Evolutionary conservation across 257 asterid species (phyloP).

Genomic region (Voacanga thouarsii): DNA sequence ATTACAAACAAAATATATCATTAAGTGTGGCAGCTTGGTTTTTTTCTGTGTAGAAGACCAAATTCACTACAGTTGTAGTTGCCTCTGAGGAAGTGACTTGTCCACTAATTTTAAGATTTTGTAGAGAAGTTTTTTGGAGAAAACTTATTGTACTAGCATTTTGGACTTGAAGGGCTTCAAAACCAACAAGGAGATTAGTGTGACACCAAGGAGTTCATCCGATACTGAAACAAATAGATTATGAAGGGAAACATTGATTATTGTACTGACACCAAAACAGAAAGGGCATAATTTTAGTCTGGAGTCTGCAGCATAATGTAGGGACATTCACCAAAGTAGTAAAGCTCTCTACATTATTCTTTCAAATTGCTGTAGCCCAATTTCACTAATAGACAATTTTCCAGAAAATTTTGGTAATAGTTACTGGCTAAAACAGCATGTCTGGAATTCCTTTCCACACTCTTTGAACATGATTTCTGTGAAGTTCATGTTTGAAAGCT

Average conservation of each 20-base stretch:
- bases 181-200: background rate
- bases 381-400: background rate
- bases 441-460: background rate
- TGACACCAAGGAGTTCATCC: background rate
- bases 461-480: background rate
- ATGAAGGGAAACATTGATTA: background rate
- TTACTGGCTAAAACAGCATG: background rate
- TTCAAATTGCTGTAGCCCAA: background rate
- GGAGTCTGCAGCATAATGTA: background rate
- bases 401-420: background rate
- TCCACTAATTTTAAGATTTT: background rate
- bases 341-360: no score
- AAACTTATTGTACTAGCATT: background rate
- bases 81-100: background rate
- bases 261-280: no score
- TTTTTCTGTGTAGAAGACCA: no score
- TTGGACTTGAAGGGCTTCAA: background rate
- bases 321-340: background rate
- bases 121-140: background rate
- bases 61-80: background rate
- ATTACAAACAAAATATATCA: background rate
- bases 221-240: background rate
- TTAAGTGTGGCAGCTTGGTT: background rate
- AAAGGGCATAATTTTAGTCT: background rate
- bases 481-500: background rate